Evolutionary conservation across 1,284 basidiomycete genomes (phyloP).

Genomic region (Leccinum subrobustum): DNA sequence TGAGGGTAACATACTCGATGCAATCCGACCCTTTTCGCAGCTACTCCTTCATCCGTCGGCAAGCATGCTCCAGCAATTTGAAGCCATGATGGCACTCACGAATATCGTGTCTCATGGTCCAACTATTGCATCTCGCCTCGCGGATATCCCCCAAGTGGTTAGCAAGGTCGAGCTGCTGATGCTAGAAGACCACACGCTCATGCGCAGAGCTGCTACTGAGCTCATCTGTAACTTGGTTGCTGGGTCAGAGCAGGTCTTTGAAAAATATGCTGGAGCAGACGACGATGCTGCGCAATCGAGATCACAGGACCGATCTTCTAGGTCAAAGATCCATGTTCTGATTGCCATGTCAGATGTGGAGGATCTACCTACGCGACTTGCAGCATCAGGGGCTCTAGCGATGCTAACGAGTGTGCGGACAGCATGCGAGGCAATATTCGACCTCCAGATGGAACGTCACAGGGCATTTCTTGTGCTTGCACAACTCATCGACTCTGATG

Average conservation of each 20-base stretch:
- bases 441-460: conserved; percentile 60
- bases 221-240: conserved; percentile 91
- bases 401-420: conserved; percentile 64
- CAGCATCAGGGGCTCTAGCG: conserved; percentile 85
- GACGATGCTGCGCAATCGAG: conserved; percentile 47
- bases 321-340: conserved; percentile 78
- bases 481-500: conserved; percentile 60
- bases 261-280: conserved; percentile 58
- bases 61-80: conserved; percentile 82
- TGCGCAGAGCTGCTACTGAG: conserved; percentile 87
- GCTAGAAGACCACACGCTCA: conserved; percentile 79
- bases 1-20: conserved; percentile 74
- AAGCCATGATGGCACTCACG: conserved; percentile 93
- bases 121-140: conserved; percentile 64
- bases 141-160: conserved; percentile 58
- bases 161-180: conserved; percentile 78
- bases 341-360: conserved; percentile 83
- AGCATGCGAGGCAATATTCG: conserved; percentile 62
- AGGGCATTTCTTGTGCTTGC: conserved; percentile 61
- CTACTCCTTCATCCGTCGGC: conserved; percentile 70
- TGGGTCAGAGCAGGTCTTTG: conserved; percentile 73
- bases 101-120: conserved; percentile 85
- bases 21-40: conserved; percentile 73
- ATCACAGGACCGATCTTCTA: conserved; percentile 32
- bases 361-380: conserved; percentile 78